Conservation (phyloP, 148 eudicot species). For the Vaccinium vitisidaea region DNA sequence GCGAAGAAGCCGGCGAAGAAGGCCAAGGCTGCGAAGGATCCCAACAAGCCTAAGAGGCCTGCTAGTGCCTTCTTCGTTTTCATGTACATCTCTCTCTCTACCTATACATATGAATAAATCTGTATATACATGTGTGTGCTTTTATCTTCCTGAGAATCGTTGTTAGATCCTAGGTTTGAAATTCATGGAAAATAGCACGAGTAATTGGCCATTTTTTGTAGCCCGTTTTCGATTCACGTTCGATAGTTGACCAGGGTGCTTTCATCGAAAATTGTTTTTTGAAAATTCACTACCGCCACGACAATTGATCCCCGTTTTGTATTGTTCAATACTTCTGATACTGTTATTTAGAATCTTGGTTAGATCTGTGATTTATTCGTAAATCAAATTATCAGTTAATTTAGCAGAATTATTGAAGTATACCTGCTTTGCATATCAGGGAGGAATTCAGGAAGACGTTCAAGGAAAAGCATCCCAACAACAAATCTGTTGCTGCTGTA, state of each 20-base stretch:
- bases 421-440: conserved; percentile 9
- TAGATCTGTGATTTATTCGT: neutral
- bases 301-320: too few relatives aligned
- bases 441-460: conserved; percentile 31
- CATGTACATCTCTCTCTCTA: conserved; percentile 15
- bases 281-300: too few relatives aligned
- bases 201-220: too few relatives aligned
- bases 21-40: conserved; percentile 29
- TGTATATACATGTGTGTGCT: neutral
- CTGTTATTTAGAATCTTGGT: too few relatives aligned
- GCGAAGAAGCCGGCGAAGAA: conserved; percentile 24
- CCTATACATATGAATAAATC: neutral
- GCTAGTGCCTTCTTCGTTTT: conserved; percentile 38
- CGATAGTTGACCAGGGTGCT: too few relatives aligned
- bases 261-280: too few relatives aligned
- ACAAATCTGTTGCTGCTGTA: conserved; percentile 37
- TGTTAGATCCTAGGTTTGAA: too few relatives aligned
- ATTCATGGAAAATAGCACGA: too few relatives aligned
- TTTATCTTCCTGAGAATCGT: too few relatives aligned
- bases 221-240: too few relatives aligned
- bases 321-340: too few relatives aligned
- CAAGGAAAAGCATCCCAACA: conserved; percentile 36
- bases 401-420: neutral
- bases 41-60: conserved; percentile 36
- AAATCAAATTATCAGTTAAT: neutral